Conservation (phyloP, 169 alveolate genomes). For the Cryptosporidium baileyi region DNA sequence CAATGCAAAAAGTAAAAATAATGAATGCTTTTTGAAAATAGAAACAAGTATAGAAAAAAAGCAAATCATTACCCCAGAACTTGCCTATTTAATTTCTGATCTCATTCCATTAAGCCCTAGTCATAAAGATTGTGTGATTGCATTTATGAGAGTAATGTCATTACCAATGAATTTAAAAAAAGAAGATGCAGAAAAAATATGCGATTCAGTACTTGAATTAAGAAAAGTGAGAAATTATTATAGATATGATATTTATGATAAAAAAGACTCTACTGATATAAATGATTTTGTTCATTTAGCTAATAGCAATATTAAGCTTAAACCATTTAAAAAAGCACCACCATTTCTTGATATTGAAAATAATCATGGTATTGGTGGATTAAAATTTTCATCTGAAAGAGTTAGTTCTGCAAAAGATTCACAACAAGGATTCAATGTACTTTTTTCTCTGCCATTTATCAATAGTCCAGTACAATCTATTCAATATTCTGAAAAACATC, state of each 20-base stretch:
- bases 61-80: conserved; percentile 35
- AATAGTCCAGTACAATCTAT: conserved; percentile 46
- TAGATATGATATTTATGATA: neutral
- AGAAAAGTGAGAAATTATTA: neutral
- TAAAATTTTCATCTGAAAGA: conserved; percentile 3
- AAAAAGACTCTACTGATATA: neutral
- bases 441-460: conserved; percentile 12
- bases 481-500: neutral
- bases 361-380: conserved; percentile 38
- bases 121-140: conserved; percentile 35
- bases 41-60: too few relatives aligned
- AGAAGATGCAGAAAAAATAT: conserved; percentile 6
- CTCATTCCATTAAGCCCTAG: conserved; percentile 21
- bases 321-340: conserved; percentile 42
- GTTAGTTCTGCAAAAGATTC: conserved; percentile 19
- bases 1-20: neutral
- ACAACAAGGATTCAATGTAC: neutral
- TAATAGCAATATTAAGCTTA: neutral
- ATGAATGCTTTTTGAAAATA: neutral
- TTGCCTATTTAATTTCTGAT: conserved; percentile 50
- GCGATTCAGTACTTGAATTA: conserved; percentile 7
- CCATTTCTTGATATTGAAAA: conserved; percentile 6
- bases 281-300: neutral
- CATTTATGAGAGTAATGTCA: conserved; percentile 26
- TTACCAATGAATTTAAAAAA: conserved; percentile 10